Evolutionary conservation across 495 filamentous ascomycete species (phyloP), one percentile per base, ranked within the genome.

Genomic region (Aspergillus sclerotiicarbonarius): DNA sequence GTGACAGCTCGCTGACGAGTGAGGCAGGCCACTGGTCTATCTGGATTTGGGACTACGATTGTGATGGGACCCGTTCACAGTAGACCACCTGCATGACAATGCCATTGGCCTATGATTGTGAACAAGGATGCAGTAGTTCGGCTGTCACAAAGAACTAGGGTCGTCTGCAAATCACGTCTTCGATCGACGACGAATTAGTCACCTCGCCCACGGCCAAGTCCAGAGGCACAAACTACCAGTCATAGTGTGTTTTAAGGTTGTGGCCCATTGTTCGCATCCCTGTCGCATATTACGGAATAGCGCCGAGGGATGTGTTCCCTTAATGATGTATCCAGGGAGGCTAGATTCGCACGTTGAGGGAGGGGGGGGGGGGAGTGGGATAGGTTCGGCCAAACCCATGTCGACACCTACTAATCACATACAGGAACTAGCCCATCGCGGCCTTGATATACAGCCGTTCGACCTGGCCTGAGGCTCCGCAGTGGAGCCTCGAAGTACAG

Each of bases 401-500:
- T n/a, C 37, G 13, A 50, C 31, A 29, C 25, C 29, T 50, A 9
- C 21, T 20, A 25, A 9, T 8, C 10, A 29, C 31, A 15, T 18
- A 21, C 29, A n/a, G 6, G 25, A 20, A 29, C 47, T 31, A 32
- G 13, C 16, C 31, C n/a, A 25, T 31, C 47, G 29, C 47, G 15
- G 32, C 47, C 47, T 50, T 50, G 47, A 25, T 33, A 31, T 29
- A 50, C 25, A 50, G 47, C 47, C 43, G 19, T 30, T 48, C 33
- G 44, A 49, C 29, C 57, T 43, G 29, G 45, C 46, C 48, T 33
- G 46, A 52, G 48, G 45, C 43, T 48, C 58, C 53, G 48, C 37
- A 56, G 59, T 61, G 54, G 58, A 31, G 48, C 51, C 20, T 45
- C 35, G 37, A 6, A 51, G 29, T 44, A 12, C 49, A 49, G 25